Conservation (phyloP, 1,284 basidiomycete species). For the Tilletia horrida region DNA sequence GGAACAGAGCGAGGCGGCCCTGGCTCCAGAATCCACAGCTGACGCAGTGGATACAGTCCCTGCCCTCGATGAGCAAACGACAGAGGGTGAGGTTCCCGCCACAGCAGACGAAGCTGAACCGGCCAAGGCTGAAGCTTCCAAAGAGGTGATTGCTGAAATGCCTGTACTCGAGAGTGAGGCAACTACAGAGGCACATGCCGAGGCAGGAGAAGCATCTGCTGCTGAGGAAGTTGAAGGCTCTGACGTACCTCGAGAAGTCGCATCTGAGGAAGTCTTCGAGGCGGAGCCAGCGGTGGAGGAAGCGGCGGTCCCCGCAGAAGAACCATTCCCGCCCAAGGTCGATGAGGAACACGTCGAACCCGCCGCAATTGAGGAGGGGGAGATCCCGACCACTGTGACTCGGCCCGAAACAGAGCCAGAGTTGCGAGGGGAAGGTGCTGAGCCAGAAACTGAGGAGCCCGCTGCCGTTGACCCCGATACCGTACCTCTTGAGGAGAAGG, state of each 20-base stretch:
- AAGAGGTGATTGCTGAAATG: too few relatives aligned
- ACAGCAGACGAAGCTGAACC: background rate
- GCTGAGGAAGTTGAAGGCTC: background rate
- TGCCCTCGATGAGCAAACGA: background rate
- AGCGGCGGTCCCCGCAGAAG: background rate
- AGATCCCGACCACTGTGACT: background rate
- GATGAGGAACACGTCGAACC: background rate
- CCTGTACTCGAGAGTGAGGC: too few relatives aligned
- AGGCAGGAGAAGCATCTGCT: background rate
- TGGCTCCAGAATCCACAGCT: background rate
- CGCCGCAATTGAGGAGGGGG: background rate
- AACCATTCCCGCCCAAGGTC: background rate
- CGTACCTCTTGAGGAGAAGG: too few relatives aligned
- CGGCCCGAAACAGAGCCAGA: too few relatives aligned
- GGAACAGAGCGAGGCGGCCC: background rate
- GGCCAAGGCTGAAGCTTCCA: background rate
- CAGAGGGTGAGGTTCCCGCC: background rate
- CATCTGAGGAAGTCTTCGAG: background rate
- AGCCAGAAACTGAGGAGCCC: background rate
- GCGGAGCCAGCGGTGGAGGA: background rate
- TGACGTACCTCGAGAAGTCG: background rate
- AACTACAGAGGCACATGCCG: background rate
- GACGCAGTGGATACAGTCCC: background rate
- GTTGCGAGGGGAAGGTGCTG: too few relatives aligned
- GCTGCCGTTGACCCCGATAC: background rate